A percentile compares a stretch with the other conserved stretches of the same genome.
phyloP scores from a whole-genome alignment of 2,329 filamentous ascomycete species.

The Diaporthe nobilis region DNA sequence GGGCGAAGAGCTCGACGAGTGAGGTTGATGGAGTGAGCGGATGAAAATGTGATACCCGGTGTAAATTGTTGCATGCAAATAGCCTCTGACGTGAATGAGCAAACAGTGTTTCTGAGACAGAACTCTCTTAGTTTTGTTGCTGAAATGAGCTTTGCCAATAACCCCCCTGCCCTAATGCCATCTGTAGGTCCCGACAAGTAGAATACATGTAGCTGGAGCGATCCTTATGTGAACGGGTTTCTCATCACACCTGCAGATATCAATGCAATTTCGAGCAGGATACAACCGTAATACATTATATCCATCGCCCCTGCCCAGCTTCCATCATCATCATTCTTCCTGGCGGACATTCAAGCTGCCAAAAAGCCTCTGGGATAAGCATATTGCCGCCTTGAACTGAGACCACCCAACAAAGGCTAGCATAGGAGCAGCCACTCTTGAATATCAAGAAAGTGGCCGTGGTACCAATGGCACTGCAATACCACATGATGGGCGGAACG shows the following conservation, averaged over 20 bases:
- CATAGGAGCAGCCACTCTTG: neutral
- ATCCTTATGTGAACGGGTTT: neutral
- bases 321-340: neutral
- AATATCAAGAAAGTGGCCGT: neutral
- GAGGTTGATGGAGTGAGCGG: conserved; percentile 37
- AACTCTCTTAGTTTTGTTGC: neutral
- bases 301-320: neutral
- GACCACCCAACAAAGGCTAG: neutral
- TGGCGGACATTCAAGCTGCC: neutral
- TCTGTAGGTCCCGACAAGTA: neutral
- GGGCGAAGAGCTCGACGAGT: conserved; percentile 67
- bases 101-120: neutral
- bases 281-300: neutral
- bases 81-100: neutral
- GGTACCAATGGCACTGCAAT: neutral
- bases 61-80: conserved; percentile 10
- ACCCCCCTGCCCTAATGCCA: neutral
- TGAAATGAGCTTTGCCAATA: neutral
- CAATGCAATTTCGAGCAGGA: conserved; percentile 6
- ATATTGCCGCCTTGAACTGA: neutral
- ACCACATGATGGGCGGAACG: too few relatives aligned
- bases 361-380: neutral
- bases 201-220: neutral
- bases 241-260: neutral
- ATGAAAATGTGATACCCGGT: conserved; percentile 36